These are phyloP conservation scores for Populus hybrid DNA, from an alignment of 441 rosid species.

Conservation along the genomic window DNA sequence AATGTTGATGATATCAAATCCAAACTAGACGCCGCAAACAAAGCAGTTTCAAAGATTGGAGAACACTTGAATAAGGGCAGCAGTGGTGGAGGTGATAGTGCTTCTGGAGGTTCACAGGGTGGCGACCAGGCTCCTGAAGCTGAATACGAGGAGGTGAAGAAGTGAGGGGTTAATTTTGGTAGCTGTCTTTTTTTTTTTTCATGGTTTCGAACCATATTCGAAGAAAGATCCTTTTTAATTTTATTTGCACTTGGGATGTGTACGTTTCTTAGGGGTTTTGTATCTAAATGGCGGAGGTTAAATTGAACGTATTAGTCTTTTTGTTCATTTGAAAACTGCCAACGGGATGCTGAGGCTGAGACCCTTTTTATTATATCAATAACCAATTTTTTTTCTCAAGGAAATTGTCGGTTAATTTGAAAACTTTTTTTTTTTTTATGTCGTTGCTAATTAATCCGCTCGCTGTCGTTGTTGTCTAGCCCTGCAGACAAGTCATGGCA, in stretches of 20 bases:
- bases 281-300: slow-evolving; percentile 23
- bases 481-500: too few relatives aligned
- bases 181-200: not conserved
- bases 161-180: slow-evolving; percentile 34
- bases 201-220: not conserved
- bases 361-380: slow-evolving; percentile 8
- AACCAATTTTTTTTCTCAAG: not conserved
- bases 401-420: not conserved
- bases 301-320: slow-evolving; percentile 15
- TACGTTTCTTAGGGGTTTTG: slow-evolving; percentile 21
- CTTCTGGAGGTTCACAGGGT: slow-evolving; percentile 61
- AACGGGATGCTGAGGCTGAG: not conserved
- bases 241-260: slow-evolving; percentile 7
- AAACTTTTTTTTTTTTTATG: too few relatives aligned
- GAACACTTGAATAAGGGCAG: slow-evolving; percentile 75
- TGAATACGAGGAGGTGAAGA: slow-evolving; percentile 93
- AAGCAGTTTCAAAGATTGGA: slow-evolving; percentile 88
- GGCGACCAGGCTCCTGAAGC: slow-evolving; percentile 82
- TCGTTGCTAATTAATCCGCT: too few relatives aligned
- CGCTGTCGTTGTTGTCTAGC: too few relatives aligned
- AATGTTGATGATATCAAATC: slow-evolving; percentile 65
- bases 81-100: slow-evolving; percentile 36
- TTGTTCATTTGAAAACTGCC: not conserved
- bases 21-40: slow-evolving; percentile 78
- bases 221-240: slow-evolving; percentile 1